A percentile compares a stretch with the other conserved stretches of the same genome.
Conservation (phyloP, 495 filamentous ascomycete species). For the Penicillium goetzii region DNA sequence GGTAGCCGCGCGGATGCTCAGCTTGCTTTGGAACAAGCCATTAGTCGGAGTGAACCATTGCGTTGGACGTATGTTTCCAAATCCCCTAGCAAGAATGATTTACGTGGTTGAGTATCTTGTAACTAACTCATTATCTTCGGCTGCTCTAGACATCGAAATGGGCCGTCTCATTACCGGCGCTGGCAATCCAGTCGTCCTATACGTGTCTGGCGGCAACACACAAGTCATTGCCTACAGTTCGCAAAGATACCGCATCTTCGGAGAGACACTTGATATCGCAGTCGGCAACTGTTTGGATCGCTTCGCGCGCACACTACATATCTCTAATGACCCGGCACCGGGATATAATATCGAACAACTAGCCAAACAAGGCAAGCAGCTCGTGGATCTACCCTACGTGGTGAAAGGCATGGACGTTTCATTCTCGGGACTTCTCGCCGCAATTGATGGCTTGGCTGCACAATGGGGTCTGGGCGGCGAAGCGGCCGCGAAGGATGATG, state of each 20-base stretch:
- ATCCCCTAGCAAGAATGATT: too few species aligned
- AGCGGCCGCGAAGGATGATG: conserved; percentile 41
- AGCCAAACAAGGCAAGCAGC: conserved; percentile 72
- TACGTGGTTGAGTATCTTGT: background rate
- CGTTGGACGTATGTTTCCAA: conserved; percentile 71
- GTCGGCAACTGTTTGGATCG: conserved; percentile 97
- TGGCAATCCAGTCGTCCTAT: conserved; percentile 89
- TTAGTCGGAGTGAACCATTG: conserved; percentile 97
- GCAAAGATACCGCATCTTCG: conserved; percentile 95
- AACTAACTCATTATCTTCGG: background rate
- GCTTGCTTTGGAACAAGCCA: conserved; percentile 82
- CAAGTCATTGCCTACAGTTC: conserved; percentile 97
- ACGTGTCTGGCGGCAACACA: conserved; percentile 95
- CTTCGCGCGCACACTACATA: conserved; percentile 86
- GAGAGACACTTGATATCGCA: conserved; percentile 95
- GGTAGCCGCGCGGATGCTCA: conserved; percentile 78
- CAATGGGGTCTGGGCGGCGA: conserved; percentile 55
- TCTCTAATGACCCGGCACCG: conserved; percentile 93
- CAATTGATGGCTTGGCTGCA: conserved; percentile 75
- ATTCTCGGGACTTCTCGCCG: conserved; percentile 87
- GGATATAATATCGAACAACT: conserved; percentile 98
- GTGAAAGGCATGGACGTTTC: conserved; percentile 99
- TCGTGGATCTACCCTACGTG: conserved; percentile 90
- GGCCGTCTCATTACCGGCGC: conserved; percentile 91
- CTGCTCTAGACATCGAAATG: conserved; percentile 82